phyloP scores from a whole-genome alignment of 148 eudicot species.

The Cornus florida region DNA sequence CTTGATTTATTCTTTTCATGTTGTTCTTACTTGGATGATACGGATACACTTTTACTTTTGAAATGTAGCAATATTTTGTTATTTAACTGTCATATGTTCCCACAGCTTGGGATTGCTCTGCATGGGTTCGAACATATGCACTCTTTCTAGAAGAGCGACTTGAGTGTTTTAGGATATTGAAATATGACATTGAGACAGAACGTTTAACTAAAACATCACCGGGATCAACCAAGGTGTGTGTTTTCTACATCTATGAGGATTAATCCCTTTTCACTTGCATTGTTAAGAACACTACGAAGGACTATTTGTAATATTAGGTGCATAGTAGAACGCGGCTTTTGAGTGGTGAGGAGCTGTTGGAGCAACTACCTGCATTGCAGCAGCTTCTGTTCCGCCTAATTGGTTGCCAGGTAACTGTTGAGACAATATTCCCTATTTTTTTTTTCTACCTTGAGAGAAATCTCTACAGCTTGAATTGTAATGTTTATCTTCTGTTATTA shows the following conservation, averaged over 20 bases:
- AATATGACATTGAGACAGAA: slow-evolving; percentile 84
- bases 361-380: slow-evolving; percentile 88
- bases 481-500: not conserved
- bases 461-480: not conserved
- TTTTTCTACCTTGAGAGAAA: not conserved
- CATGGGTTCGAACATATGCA: slow-evolving; percentile 94
- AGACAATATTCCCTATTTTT: not conserved
- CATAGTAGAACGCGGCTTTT: slow-evolving; percentile 84
- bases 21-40: not conserved
- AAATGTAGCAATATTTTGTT: not conserved
- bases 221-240: slow-evolving; percentile 65
- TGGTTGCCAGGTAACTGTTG: slow-evolving; percentile 76
- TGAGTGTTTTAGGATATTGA: slow-evolving; percentile 78
- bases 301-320: slow-evolving; percentile 28
- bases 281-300: not conserved
- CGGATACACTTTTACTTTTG: not conserved
- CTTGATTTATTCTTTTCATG: not conserved
- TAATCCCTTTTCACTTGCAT: not conserved
- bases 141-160: slow-evolving; percentile 89
- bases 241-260: not conserved
- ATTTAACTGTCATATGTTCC: not conserved
- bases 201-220: slow-evolving; percentile 64
- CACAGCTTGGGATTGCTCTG: slow-evolving; percentile 98
- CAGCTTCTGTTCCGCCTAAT: slow-evolving; percentile 80
- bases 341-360: slow-evolving; percentile 69